These are phyloP conservation scores for Hyphopichia wangnamkhiaoensis DNA, from an alignment of 1,139 yeast genomes.

Conservation along the genomic window DNA sequence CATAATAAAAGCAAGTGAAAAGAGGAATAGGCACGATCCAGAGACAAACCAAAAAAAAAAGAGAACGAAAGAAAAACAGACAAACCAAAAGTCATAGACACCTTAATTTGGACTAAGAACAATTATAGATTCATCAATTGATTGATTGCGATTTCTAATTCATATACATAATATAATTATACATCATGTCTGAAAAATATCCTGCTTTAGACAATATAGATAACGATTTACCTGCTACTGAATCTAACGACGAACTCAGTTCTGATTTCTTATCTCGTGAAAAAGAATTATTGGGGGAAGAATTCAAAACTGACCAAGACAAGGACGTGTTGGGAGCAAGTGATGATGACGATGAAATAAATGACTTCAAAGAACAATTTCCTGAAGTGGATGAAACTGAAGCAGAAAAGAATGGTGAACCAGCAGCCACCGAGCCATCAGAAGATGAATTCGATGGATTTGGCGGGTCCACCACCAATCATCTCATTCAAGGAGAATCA, in stretches of 20 bases:
- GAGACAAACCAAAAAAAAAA: background rate
- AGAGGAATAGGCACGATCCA: too few relatives aligned
- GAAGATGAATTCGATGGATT: slow-evolving; percentile 35
- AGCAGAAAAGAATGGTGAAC: slow-evolving; percentile 18
- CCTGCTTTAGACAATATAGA: slow-evolving; percentile 71
- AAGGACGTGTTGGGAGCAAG: slow-evolving; percentile 51
- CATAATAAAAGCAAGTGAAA: too few relatives aligned
- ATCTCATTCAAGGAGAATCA: slow-evolving; percentile 43
- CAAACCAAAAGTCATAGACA: too few relatives aligned
- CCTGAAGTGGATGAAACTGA: slow-evolving; percentile 54
- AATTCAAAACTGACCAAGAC: slow-evolving; percentile 72
- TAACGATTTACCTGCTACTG: slow-evolving; percentile 34
- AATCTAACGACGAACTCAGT: slow-evolving; percentile 25
- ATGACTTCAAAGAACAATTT: slow-evolving; percentile 65
- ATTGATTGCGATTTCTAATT: too few relatives aligned
- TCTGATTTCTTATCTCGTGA: slow-evolving; percentile 83
- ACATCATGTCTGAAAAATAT: slow-evolving; percentile 77
- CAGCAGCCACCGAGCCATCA: slow-evolving; percentile 10
- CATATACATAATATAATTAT: background rate
- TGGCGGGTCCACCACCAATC: slow-evolving; percentile 14
- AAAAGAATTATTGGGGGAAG: slow-evolving; percentile 80
- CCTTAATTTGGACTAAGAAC: too few relatives aligned
- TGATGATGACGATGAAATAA: slow-evolving; percentile 64
- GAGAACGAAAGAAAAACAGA: background rate
- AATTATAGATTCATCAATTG: too few relatives aligned